These are phyloP conservation scores for Fomitiporia mediterranea DNA, from an alignment of 1,284 basidiomycete genomes.

Conservation along the genomic window DNA sequence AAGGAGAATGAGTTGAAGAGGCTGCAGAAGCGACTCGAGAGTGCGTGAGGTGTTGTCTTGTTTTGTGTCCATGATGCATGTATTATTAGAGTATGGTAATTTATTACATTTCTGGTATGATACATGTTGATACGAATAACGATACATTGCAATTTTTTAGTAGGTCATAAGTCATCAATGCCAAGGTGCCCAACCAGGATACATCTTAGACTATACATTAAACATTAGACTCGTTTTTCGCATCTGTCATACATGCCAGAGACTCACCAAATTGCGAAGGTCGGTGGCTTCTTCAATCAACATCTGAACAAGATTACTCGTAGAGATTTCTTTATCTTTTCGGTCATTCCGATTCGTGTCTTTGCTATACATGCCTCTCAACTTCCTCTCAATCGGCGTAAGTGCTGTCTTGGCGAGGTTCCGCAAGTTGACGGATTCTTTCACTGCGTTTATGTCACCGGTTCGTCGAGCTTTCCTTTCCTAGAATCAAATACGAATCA, in stretches of 20 bases:
- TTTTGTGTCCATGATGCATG: not conserved
- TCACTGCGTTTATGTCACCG: slow-evolving; percentile 40
- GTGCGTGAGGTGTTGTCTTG: slow-evolving; percentile 18
- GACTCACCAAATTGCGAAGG: slow-evolving; percentile 65
- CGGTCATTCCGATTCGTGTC: slow-evolving; percentile 46
- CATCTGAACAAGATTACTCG: slow-evolving; percentile 84
- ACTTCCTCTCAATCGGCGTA: slow-evolving; percentile 77
- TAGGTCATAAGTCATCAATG: slow-evolving; percentile 40
- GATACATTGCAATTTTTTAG: too few relatives aligned
- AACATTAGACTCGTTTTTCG: not conserved
- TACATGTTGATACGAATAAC: slow-evolving; percentile 3
- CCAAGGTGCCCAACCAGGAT: slow-evolving; percentile 84
- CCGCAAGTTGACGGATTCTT: slow-evolving; percentile 49
- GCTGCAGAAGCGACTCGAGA: slow-evolving; percentile 50
- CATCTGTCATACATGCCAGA: not conserved
- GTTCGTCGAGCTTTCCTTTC: slow-evolving; percentile 36
- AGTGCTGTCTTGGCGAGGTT: slow-evolving; percentile 71
- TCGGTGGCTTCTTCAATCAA: slow-evolving; percentile 86
- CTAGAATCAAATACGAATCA: slow-evolving; percentile 23
- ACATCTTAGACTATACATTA: slow-evolving; percentile 72
- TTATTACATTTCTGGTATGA: too few relatives aligned
- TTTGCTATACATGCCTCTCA: slow-evolving; percentile 64
- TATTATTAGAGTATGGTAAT: too few relatives aligned
- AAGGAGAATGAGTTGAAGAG: slow-evolving; percentile 68
- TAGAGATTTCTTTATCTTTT: slow-evolving; percentile 64